A percentile compares a stretch with the other conserved stretches of the same genome.
These are phyloP conservation scores for Alternaria ventricosa DNA, from an alignment of 2,329 filamentous ascomycete genomes.

Conservation along the genomic window DNA sequence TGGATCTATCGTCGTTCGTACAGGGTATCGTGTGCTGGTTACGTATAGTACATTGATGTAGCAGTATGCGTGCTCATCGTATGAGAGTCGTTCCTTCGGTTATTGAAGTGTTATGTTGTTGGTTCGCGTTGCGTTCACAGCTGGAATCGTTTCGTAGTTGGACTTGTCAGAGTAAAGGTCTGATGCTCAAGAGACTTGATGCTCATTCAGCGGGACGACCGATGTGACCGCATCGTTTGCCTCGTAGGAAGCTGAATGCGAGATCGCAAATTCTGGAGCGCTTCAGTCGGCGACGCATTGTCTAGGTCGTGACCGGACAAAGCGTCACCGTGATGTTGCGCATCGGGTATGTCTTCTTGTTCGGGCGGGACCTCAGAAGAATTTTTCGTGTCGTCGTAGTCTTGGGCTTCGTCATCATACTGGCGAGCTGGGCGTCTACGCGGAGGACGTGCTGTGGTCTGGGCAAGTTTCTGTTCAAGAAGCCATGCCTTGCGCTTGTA, in stretches of 20 bases:
- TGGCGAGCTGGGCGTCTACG: not conserved
- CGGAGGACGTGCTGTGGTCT: not conserved
- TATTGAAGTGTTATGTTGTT: not conserved
- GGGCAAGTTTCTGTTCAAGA: conserved; percentile 13
- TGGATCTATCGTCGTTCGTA: not conserved
- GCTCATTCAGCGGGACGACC: not conserved
- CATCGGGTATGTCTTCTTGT: not conserved
- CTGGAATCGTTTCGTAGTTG: not conserved
- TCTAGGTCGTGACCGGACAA: conserved; percentile 1
- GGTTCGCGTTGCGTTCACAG: not conserved
- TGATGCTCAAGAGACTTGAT: not conserved
- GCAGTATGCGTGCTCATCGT: not conserved
- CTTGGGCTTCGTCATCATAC: not conserved
- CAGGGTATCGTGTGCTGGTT: not conserved
- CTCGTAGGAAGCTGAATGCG: conserved; percentile 12
- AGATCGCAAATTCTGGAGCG: conserved; percentile 10
- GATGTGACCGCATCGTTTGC: not conserved
- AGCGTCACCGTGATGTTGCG: not conserved
- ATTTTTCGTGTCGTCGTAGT: not conserved
- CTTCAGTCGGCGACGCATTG: conserved; percentile 5
- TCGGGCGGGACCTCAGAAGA: not conserved
- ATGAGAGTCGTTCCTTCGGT: not conserved
- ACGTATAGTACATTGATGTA: not conserved
- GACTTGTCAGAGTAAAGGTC: not conserved
- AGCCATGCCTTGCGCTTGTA: conserved; percentile 16